These are phyloP conservation scores for Acrodontium crateriforme DNA, from an alignment of 2,329 filamentous ascomycete genomes.

Conservation along the genomic window DNA sequence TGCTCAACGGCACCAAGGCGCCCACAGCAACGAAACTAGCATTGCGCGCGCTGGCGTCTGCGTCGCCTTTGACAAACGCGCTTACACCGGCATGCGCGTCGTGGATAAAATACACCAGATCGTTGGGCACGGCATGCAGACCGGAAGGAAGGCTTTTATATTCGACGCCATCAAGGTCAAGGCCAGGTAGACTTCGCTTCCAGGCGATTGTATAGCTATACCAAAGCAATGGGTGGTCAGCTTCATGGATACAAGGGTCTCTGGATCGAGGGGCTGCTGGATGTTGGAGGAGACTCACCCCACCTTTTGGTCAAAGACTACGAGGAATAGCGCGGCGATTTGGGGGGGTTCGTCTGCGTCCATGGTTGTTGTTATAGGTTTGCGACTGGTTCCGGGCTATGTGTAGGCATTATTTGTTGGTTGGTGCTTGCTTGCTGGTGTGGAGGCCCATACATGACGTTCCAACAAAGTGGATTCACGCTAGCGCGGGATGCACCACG, in stretches of 20 bases:
- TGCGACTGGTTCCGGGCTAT: too few relatives aligned
- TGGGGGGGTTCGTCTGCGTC: conserved; percentile 16
- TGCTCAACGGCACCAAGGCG: conserved; percentile 73
- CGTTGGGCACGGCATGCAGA: conserved; percentile 72
- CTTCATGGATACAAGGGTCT: too few relatives aligned
- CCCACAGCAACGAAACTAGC: conserved; percentile 90
- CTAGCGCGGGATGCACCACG: too few relatives aligned
- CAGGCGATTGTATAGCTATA: conserved; percentile 67
- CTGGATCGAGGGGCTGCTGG: not conserved
- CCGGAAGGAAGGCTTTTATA: conserved; percentile 94
- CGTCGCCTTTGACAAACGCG: conserved; percentile 76
- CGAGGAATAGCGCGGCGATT: conserved; percentile 22
- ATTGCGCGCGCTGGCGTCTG: conserved; percentile 65
- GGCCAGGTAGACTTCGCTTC: conserved; percentile 57
- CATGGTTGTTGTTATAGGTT: too few relatives aligned
- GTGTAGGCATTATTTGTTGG: too few relatives aligned
- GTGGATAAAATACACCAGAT: conserved; percentile 87
- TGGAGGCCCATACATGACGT: too few relatives aligned
- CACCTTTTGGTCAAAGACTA: conserved; percentile 25
- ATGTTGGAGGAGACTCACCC: conserved; percentile 11
- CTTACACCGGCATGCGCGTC: conserved; percentile 73
- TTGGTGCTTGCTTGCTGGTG: too few relatives aligned
- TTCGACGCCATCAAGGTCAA: conserved; percentile 67
- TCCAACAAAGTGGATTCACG: too few relatives aligned
- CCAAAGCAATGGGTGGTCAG: too few relatives aligned